Conservation (phyloP, 2,329 filamentous ascomycete genomes). For the Juglanconis oblonga region DNA sequence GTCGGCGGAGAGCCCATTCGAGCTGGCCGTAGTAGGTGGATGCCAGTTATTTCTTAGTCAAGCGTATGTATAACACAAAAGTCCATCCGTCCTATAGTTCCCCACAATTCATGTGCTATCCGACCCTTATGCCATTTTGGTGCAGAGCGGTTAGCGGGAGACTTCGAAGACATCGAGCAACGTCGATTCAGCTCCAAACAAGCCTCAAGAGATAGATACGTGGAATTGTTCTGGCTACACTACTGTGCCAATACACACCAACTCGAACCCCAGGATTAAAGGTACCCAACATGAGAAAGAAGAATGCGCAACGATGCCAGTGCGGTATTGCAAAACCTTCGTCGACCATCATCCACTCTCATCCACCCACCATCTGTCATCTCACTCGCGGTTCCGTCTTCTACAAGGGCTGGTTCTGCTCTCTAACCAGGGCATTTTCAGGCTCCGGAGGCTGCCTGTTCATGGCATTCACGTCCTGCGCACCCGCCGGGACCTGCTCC, state of each 20-base stretch:
- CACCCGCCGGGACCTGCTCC: neutral
- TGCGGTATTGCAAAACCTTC: neutral
- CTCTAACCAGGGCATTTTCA: neutral
- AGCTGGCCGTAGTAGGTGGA: neutral
- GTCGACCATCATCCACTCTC: neutral
- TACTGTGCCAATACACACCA: neutral
- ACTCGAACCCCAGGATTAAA: neutral
- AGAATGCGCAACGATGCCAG: neutral
- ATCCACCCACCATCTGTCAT: neutral
- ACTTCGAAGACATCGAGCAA: too few relatives aligned
- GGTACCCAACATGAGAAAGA: neutral
- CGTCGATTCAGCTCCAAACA: too few relatives aligned
- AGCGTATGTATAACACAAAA: too few relatives aligned
- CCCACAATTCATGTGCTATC: too few relatives aligned
- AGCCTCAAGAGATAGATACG: neutral
- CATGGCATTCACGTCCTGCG: neutral
- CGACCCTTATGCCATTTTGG: too few relatives aligned
- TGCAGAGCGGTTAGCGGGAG: too few relatives aligned
- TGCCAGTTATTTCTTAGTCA: too few relatives aligned
- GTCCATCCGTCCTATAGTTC: too few relatives aligned
- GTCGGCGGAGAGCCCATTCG: neutral
- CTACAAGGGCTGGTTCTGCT: neutral
- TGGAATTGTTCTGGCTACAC: neutral
- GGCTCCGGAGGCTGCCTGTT: too few relatives aligned
- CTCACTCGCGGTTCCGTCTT: neutral